A percentile compares a stretch with the other conserved stretches of the same genome.
Evolutionary conservation across 306 rosid genomes (phyloP).

Genomic region (Quercus parvula): DNA sequence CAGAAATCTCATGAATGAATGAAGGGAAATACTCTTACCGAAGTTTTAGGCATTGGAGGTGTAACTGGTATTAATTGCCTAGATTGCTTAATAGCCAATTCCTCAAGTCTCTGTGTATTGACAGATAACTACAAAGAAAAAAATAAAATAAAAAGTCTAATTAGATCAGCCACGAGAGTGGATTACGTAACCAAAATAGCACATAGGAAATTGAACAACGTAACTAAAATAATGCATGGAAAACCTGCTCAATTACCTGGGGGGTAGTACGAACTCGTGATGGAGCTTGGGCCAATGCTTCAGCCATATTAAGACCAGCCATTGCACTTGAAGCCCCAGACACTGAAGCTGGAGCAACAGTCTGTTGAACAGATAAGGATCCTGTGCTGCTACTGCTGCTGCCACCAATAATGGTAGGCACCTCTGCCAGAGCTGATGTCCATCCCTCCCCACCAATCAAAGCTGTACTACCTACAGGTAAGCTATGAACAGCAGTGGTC

Average conservation of each 20-base stretch:
- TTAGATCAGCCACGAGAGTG: conserved; percentile 16
- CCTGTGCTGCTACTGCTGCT: conserved; percentile 58
- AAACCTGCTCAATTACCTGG: conserved; percentile 52
- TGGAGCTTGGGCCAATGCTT: conserved; percentile 88
- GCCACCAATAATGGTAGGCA: conserved; percentile 64
- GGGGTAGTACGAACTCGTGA: conserved; percentile 70
- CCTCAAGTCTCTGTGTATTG: conserved; percentile 96
- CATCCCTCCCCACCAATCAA: conserved; percentile 95
- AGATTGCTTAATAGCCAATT: conserved; percentile 91
- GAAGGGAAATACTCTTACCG: conserved; percentile 45
- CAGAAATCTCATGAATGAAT: background rate
- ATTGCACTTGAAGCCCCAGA: conserved; percentile 43
- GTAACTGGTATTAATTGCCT: conserved; percentile 96
- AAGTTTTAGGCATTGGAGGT: conserved; percentile 82
- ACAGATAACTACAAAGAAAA: conserved; percentile 49
- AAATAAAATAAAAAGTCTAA: conserved; percentile 4
- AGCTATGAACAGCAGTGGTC: conserved; percentile 67
- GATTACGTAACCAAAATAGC: background rate
- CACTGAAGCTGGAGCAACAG: conserved; percentile 44
- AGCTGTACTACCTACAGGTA: conserved; percentile 73
- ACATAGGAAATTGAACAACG: background rate
- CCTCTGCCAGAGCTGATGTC: conserved; percentile 94
- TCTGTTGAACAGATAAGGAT: conserved; percentile 53
- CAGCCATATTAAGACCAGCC: conserved; percentile 97
- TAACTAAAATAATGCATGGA: background rate